Base-by-base conservation (phyloP, 208 protist species). In the Acanthamoeba royreba region DNA sequence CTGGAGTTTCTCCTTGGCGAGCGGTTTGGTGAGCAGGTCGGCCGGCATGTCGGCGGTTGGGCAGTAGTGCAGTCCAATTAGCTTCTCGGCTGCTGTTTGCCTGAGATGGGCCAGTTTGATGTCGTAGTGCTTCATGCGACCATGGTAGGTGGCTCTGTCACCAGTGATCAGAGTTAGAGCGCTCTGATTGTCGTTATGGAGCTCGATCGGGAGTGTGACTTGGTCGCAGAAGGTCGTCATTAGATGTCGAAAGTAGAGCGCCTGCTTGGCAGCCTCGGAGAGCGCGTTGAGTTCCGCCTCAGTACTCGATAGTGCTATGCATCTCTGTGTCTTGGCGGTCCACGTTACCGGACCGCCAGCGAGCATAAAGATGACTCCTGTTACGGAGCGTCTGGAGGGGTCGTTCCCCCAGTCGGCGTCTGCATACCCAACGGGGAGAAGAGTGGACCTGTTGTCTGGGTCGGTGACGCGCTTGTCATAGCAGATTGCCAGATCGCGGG, bases 131-230 rank as follows among this genome's bases (percentile, higher is more conserved):
- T 90, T 90, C 43, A 55, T 46, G 13, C 45, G 43, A n/a, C 38
- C 86, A 15, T 55, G 40, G 53, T 43, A 77, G 11, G 58, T 22
- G 46, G 19, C 4, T 11, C 2, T 13, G 19, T 55, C 22, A 25
- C 17, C 8, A 4, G 43, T 49, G 9, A 52, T 31, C 19, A 92
- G 15, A 28, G 40, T 55, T 0, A 92, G 31, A 7, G 86, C 22
- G 31, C 55, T 92, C 33, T 92, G 86, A 43, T 92, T 92, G 35
- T 91, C 28, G 7, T 92, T 74, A 11, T 52, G 74, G 19, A 92
- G 38, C 17, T 53, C 43, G 15, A 49, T 19, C 8, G 15, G 53
- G 3, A 61, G 8, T 0, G 42, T 15, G 31, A 52, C 46, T 11
- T 1, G 5, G 9, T 2, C 22, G 35, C 0, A 49, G 17, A 45